Conservation (phyloP, 352 stramenopile species). For the Pythium chondricola region DNA sequence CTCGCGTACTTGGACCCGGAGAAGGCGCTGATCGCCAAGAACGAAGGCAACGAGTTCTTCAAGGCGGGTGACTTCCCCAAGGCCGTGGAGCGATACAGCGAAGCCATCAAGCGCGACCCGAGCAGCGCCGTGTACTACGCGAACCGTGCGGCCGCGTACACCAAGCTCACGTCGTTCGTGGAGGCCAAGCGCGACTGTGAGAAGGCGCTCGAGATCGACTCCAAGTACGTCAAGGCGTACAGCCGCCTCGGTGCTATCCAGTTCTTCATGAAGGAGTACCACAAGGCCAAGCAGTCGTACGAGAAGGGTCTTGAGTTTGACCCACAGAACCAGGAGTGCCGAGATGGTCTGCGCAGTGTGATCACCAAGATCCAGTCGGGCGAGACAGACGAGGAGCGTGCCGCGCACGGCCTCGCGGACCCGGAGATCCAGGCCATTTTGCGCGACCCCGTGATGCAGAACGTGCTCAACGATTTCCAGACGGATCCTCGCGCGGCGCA, state of each 20-base stretch:
- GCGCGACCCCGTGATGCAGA: slow-evolving; percentile 96
- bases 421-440: slow-evolving; percentile 98
- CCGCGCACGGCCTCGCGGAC: slow-evolving; percentile 97
- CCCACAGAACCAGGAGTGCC: slow-evolving; percentile 92
- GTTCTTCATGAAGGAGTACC: slow-evolving; percentile 99
- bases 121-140: slow-evolving; percentile 97
- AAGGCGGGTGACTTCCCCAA: slow-evolving; percentile 92
- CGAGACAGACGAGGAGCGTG: slow-evolving; percentile 95
- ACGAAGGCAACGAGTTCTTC: slow-evolving; percentile 98
- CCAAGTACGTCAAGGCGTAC: slow-evolving; percentile 99
- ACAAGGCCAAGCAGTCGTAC: slow-evolving; percentile 98
- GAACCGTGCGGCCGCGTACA: slow-evolving; percentile 97
- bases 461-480: slow-evolving; percentile 97
- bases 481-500: slow-evolving; percentile 89
- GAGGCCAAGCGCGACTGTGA: slow-evolving; percentile 93
- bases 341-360: slow-evolving; percentile 94
- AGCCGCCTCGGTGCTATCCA: slow-evolving; percentile 98
- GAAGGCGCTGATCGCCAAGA: slow-evolving; percentile 97
- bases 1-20: slow-evolving; percentile 95
- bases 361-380: slow-evolving; percentile 92
- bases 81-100: slow-evolving; percentile 92
- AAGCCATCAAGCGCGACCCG: slow-evolving; percentile 99
- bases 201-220: slow-evolving; percentile 97
- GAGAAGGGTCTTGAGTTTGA: slow-evolving; percentile 95
- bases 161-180: slow-evolving; percentile 96